These are phyloP conservation scores for Suillus cothurnatus DNA, from an alignment of 768 basidiomycete genomes.

Conservation along the genomic window DNA sequence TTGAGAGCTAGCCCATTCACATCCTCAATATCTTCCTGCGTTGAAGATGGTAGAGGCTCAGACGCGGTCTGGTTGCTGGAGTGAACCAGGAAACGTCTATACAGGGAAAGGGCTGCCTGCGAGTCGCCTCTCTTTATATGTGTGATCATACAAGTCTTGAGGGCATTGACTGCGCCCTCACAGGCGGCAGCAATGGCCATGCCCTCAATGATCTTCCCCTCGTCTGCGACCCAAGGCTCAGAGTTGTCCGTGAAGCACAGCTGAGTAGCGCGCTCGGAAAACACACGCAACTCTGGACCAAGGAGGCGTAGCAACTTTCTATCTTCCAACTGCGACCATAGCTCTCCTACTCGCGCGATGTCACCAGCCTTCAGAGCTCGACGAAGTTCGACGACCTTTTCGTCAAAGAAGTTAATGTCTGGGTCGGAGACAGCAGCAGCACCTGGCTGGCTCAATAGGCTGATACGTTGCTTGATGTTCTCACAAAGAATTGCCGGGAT, in stretches of 20 bases:
- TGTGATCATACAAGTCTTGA: slow-evolving; percentile 51
- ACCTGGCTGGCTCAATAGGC: slow-evolving; percentile 9
- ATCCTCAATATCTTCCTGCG: slow-evolving; percentile 19
- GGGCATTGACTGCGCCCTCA: slow-evolving; percentile 45
- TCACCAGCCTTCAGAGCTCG: slow-evolving; percentile 40
- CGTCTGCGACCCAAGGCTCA: slow-evolving; percentile 28
- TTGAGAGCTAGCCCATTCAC: slow-evolving; percentile 29
- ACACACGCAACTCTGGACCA: slow-evolving; percentile 43
- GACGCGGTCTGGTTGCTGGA: slow-evolving; percentile 23
- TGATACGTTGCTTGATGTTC: slow-evolving; percentile 21
- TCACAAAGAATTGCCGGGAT: slow-evolving; percentile 27
- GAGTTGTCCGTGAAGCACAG: slow-evolving; percentile 25
- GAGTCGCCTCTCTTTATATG: slow-evolving; percentile 45
- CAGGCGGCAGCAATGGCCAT: slow-evolving; percentile 54
- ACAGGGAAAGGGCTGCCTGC: slow-evolving; percentile 46
- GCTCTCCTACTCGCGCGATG: slow-evolving; percentile 25
- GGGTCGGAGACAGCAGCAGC: slow-evolving; percentile 25
- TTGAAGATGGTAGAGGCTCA: slow-evolving; percentile 17
- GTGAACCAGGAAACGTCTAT: slow-evolving; percentile 37
- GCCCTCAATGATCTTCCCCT: slow-evolving; percentile 39
- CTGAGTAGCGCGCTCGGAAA: slow-evolving; percentile 38
- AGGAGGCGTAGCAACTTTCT: slow-evolving; percentile 48
- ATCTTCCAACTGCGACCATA: slow-evolving; percentile 48
- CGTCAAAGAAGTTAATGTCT: slow-evolving; percentile 39
- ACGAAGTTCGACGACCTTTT: slow-evolving; percentile 39